These are phyloP conservation scores for Copromyces sp. DNA, from an alignment of 495 filamentous ascomycete genomes.

Conservation along the genomic window DNA sequence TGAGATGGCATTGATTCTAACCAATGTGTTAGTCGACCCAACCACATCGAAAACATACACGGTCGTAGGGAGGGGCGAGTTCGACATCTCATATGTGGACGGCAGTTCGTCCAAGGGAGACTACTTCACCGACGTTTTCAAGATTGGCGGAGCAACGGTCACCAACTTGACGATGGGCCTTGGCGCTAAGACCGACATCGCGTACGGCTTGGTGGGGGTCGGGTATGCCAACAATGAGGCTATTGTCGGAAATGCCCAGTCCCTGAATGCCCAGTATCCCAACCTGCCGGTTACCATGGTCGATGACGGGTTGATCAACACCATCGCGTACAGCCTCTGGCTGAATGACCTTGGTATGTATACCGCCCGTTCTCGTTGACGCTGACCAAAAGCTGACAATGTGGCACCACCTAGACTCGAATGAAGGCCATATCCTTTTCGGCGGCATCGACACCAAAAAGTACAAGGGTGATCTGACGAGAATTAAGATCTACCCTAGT, in stretches of 20 bases:
- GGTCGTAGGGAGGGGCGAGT: conserved; percentile 52
- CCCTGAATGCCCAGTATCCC: conserved; percentile 43
- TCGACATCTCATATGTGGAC: conserved; percentile 85
- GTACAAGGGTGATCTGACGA: conserved; percentile 62
- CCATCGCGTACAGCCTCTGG: conserved; percentile 84
- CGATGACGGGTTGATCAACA: conserved; percentile 60
- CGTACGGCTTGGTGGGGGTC: conserved; percentile 77
- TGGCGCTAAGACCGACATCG: conserved; percentile 57
- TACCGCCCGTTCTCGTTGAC: not conserved
- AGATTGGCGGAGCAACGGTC: conserved; percentile 56
- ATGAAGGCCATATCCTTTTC: conserved; percentile 51
- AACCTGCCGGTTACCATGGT: conserved; percentile 76
- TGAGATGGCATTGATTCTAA: conserved; percentile 1
- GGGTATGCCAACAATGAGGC: conserved; percentile 77
- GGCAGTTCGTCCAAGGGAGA: conserved; percentile 64
- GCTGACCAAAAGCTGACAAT: not conserved
- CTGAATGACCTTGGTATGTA: conserved; percentile 59
- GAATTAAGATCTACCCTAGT: conserved; percentile 48
- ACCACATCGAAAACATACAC: conserved; percentile 57
- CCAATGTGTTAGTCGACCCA: conserved; percentile 41
- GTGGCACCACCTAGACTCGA: conserved; percentile 18
- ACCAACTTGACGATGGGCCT: conserved; percentile 76
- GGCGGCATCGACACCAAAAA: conserved; percentile 87
- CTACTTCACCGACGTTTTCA: conserved; percentile 70
- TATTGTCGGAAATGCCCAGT: conserved; percentile 39